Evolutionary conservation across 2,329 filamentous ascomycete genomes (phyloP).

Genomic region (Fusarium chaquense): DNA sequence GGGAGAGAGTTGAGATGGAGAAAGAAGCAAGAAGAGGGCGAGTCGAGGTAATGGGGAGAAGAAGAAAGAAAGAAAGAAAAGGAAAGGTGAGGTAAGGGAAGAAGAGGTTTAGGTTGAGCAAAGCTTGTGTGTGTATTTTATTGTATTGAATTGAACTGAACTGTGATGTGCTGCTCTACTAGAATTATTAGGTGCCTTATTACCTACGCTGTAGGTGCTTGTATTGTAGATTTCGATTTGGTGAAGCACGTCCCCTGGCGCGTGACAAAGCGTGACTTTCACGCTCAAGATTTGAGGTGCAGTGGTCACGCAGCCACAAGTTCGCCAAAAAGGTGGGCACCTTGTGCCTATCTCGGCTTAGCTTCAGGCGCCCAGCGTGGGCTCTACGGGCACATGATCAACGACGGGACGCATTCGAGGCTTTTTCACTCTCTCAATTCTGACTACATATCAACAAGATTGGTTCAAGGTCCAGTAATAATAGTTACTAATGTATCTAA

Average conservation of each 20-base stretch:
- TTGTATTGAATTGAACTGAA: not conserved
- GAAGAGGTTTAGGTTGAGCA: constrained; percentile 2
- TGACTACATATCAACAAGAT: constrained; percentile 30
- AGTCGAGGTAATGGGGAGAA: not conserved
- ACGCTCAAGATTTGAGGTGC: constrained; percentile 29
- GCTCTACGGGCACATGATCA: constrained; percentile 44
- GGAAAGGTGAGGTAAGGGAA: not conserved
- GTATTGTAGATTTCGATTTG: constrained; percentile 27
- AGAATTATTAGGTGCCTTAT: not conserved
- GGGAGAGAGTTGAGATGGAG: not conserved
- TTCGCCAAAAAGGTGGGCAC: constrained; percentile 41
- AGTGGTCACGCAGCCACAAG: constrained; percentile 38
- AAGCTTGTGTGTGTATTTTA: constrained; percentile 3
- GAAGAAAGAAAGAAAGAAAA: not conserved
- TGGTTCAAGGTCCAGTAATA: constrained; percentile 2
- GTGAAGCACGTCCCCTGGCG: constrained; percentile 40
- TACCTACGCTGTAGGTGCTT: not conserved
- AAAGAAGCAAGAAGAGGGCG: not conserved
- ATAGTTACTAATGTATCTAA: not conserved
- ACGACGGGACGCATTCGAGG: constrained; percentile 34
- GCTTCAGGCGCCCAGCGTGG: constrained; percentile 32
- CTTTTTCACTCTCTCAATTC: constrained; percentile 32
- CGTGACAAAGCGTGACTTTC: constrained; percentile 45
- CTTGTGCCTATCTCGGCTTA: constrained; percentile 28
- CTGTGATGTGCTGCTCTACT: not conserved